Evolutionary conservation across 495 filamentous ascomycete genomes (phyloP).

Genomic region (Cercophora sp.): DNA sequence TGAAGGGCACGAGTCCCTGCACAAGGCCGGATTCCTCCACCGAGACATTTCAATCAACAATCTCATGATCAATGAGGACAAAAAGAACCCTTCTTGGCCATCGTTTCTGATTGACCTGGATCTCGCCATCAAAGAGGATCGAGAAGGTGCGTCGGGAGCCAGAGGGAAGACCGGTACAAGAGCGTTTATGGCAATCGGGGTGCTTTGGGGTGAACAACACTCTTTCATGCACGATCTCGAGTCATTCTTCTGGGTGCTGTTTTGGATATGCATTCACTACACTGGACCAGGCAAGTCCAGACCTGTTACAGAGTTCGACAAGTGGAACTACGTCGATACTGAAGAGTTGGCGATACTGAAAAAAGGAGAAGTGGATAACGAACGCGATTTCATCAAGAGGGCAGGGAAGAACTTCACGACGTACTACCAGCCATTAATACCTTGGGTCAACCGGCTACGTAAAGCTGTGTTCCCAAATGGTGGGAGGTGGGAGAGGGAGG

Average conservation of each 20-base stretch:
- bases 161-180: conserved; percentile 41
- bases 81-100: no score
- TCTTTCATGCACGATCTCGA: conserved; percentile 48
- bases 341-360: conserved; percentile 12
- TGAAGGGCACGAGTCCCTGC: conserved; percentile 12
- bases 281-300: conserved; percentile 21
- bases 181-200: conserved; percentile 46
- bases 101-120: no score
- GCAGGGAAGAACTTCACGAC: no score
- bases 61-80: no score
- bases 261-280: conserved; percentile 46
- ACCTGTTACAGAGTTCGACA: conserved; percentile 18
- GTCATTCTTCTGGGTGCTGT: conserved; percentile 54
- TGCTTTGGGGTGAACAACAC: conserved; percentile 35
- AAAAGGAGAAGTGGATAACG: no score
- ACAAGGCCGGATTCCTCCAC: conserved; percentile 6
- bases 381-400: no score
- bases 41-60: no score
- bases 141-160: no score
- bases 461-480: conserved; percentile 29
- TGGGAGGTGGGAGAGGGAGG: conserved; percentile 22
- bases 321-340: conserved; percentile 24
- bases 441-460: conserved; percentile 30
- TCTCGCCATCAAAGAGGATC: no score
- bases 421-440: no score